Base-by-base conservation (phyloP, 1,139 yeast species). In the Saccharomyces hybrid region DNA sequence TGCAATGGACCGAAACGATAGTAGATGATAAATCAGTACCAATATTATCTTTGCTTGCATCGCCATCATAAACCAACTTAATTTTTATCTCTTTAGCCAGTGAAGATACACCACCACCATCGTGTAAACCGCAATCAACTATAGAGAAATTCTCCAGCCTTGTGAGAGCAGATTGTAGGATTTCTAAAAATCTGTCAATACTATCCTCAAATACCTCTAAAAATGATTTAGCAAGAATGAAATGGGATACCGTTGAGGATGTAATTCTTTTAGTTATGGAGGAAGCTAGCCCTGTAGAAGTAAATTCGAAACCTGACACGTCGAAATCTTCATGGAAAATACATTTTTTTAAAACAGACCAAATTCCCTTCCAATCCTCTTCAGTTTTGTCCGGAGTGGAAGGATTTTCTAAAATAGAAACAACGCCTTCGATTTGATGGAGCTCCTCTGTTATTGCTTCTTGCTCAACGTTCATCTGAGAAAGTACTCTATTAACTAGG, bases 91-190 rank as follows among this genome's bases (percentile, higher is more conserved):
- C 96, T 58, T 82, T 83, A 0, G 93, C 88, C 77, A 90, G 77
- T 2, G 85, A 77, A 0, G 84, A 76, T 1, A 88, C 81, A 42
- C 71, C 70, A 31, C 67, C 66, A 13, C 68, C 66, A 49, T 63
- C 65, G 11, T 38, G 44, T 23, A 71, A 54, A 3, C 85, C 87
- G 42, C 85, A 76, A 0, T 86, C 79, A 4, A 84, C 69, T 26
- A 90, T 82, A 48, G 85, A 89, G 69, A 89, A 88, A 0, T 85
- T 76, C 67, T 90, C 97, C 0, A 84, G 76, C 60, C 96, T 76
- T 0, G 88, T 82, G 47, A 90, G 71, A 0, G 89, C 82, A 56
- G 88, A 93, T 62, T 89, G 95, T 26, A 89, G 72, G 57, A 84
- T 81, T 8, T 71, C 71, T 1, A 86, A 75, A 46, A 83, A 72